phyloP scores from a whole-genome alignment of 805 yeast genomes.

The Lipomyces lipofer region DNA sequence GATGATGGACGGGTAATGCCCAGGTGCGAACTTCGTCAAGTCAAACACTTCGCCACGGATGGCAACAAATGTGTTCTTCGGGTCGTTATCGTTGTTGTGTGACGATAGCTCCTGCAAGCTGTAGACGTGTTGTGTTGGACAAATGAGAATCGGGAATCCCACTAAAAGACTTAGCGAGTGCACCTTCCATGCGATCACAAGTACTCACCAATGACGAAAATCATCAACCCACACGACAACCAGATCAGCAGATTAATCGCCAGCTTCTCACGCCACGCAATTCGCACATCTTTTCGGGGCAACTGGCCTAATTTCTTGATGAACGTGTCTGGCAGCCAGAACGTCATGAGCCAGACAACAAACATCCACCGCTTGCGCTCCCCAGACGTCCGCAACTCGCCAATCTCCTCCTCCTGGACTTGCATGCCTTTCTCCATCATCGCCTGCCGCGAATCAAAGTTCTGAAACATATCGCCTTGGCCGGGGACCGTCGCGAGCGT shows the following conservation, averaged over 20 bases:
- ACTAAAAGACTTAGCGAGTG: too few species aligned
- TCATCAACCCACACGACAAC: slow-evolving; percentile 39
- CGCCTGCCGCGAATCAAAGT: slow-evolving; percentile 38
- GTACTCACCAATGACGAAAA: slow-evolving; percentile 24
- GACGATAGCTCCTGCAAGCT: slow-evolving; percentile 39
- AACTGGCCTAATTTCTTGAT: slow-evolving; percentile 39
- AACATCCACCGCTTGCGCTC: slow-evolving; percentile 43
- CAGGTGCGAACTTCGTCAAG: slow-evolving; percentile 41
- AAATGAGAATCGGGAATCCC: slow-evolving; percentile 45
- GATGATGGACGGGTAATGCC: slow-evolving; percentile 45
- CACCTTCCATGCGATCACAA: neutral
- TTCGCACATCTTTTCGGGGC: slow-evolving; percentile 41
- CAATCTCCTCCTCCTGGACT: slow-evolving; percentile 37
- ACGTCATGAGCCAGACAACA: slow-evolving; percentile 43
- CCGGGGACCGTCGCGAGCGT: slow-evolving; percentile 26
- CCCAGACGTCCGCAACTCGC: slow-evolving; percentile 34
- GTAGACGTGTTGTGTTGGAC: slow-evolving; percentile 45
- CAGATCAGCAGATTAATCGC: slow-evolving; percentile 47
- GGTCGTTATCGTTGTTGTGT: slow-evolving; percentile 36
- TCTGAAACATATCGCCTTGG: slow-evolving; percentile 39
- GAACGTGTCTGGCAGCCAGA: slow-evolving; percentile 45
- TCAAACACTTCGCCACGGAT: slow-evolving; percentile 46
- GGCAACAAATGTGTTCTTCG: slow-evolving; percentile 40
- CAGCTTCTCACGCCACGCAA: slow-evolving; percentile 47
- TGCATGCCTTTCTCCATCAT: slow-evolving; percentile 42